Conservation (phyloP, 2,329 filamentous ascomycete species). For the Diplodia mutila region DNA sequence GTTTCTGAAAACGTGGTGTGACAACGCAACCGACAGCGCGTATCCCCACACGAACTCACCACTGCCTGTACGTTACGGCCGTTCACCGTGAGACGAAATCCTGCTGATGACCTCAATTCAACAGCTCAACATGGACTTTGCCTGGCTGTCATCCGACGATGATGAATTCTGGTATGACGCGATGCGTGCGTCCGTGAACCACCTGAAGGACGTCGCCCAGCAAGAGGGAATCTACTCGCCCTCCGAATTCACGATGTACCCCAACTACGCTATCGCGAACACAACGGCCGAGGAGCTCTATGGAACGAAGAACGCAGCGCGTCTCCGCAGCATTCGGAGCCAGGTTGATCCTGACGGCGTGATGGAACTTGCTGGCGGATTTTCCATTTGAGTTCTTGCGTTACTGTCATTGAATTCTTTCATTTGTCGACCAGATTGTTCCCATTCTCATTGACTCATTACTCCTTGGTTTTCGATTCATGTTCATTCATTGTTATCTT, state of each 20-base stretch:
- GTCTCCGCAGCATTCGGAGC: not conserved
- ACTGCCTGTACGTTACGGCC: not conserved
- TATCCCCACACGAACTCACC: constrained; percentile 4
- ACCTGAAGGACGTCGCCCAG: not conserved
- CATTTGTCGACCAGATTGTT: too few species aligned
- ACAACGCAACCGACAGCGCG: not conserved
- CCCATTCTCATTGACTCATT: too few species aligned
- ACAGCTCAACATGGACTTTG: constrained; percentile 12
- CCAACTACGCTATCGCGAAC: constrained; percentile 14
- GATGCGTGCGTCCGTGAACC: not conserved
- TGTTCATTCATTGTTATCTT: too few species aligned
- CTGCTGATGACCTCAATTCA: not conserved
- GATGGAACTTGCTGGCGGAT: not conserved
- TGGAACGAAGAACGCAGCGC: not conserved
- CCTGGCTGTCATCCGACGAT: not conserved
- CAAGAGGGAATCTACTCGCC: not conserved
- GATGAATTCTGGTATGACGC: constrained; percentile 3
- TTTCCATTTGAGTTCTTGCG: not conserved
- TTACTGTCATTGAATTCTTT: too few species aligned
- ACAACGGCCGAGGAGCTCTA: constrained; percentile 4
- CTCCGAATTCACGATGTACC: not conserved
- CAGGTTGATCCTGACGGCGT: constrained; percentile 13
- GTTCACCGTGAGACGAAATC: not conserved
- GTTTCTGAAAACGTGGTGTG: not conserved
- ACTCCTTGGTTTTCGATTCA: too few species aligned